phyloP scores from a whole-genome alignment of 2,329 filamentous ascomycete species.

The Ophiosphaerella korrae region DNA sequence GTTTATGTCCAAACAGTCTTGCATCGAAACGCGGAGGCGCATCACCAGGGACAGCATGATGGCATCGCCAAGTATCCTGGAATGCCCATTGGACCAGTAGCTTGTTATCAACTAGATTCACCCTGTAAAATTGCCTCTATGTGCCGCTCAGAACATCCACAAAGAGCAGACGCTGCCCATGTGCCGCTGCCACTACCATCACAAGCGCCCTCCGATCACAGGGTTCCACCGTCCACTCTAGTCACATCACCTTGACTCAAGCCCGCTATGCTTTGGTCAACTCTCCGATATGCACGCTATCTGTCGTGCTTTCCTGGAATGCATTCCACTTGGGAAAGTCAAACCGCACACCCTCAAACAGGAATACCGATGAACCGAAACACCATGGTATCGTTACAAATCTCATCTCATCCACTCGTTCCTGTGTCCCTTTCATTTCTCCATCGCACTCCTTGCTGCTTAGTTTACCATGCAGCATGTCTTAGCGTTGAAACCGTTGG shows the following conservation, averaged over 20 bases:
- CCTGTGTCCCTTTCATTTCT: constrained; percentile 32
- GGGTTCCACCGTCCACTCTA: neutral
- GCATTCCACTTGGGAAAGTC: constrained; percentile 36
- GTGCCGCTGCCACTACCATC: neutral
- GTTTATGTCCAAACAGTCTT: constrained; percentile 9
- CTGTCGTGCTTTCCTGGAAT: constrained; percentile 30
- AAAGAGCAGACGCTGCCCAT: neutral
- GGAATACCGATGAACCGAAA: constrained; percentile 21
- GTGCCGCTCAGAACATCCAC: too few species aligned
- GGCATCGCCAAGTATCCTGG: constrained; percentile 25
- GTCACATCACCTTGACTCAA: neutral
- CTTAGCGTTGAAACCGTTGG: constrained; percentile 12
- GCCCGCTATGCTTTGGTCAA: constrained; percentile 7
- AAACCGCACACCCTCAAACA: constrained; percentile 16
- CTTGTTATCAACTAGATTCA: neutral
- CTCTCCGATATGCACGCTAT: constrained; percentile 17
- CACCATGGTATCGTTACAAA: constrained; percentile 18
- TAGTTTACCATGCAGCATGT: constrained; percentile 15
- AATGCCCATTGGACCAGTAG: constrained; percentile 18
- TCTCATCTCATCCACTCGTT: constrained; percentile 26
- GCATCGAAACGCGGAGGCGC: neutral
- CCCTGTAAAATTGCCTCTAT: too few species aligned
- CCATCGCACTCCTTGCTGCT: constrained; percentile 26
- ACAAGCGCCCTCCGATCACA: neutral
- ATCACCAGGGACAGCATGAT: constrained; percentile 16